Evolutionary conservation across 169 alveolate genomes (phyloP).

Genomic region (Plasmodium vivax): DNA sequence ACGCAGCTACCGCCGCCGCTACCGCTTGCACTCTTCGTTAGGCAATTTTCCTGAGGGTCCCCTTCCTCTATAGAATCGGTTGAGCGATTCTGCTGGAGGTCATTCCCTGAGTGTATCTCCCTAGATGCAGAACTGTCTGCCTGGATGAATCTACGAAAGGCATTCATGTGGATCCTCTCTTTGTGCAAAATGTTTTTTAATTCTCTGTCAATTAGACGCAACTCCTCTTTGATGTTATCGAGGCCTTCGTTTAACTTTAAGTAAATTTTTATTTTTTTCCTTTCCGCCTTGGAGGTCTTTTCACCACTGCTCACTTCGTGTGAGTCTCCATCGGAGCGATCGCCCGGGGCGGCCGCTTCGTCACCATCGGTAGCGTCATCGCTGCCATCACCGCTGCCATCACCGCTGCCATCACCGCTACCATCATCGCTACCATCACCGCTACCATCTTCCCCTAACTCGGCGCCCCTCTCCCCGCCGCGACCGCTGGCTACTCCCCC

Average conservation of each 20-base stretch:
- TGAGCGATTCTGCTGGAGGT: not conserved
- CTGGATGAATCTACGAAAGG: not conserved
- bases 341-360: not conserved
- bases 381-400: not conserved
- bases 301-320: not conserved
- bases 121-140: not conserved
- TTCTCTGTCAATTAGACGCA: conserved; percentile 27
- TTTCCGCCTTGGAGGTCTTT: not conserved
- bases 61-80: not conserved
- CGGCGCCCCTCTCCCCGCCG: not conserved
- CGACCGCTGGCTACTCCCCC: not conserved
- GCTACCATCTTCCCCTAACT: not conserved
- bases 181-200: conserved; percentile 24
- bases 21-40: not conserved
- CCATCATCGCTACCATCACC: not conserved
- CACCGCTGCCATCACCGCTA: not conserved
- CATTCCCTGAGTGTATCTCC: not conserved
- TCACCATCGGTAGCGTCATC: not conserved
- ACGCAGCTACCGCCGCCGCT: not conserved
- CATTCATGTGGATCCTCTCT: not conserved
- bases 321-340: not conserved
- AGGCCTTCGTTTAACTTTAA: conserved; percentile 50
- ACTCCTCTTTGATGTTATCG: conserved; percentile 31
- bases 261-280: conserved; percentile 24
- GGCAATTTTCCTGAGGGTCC: not conserved